Evolutionary conservation across 1,284 basidiomycete species (phyloP), one percentile per base, ranked within the genome.

Genomic region (Inonotus hispidus): DNA sequence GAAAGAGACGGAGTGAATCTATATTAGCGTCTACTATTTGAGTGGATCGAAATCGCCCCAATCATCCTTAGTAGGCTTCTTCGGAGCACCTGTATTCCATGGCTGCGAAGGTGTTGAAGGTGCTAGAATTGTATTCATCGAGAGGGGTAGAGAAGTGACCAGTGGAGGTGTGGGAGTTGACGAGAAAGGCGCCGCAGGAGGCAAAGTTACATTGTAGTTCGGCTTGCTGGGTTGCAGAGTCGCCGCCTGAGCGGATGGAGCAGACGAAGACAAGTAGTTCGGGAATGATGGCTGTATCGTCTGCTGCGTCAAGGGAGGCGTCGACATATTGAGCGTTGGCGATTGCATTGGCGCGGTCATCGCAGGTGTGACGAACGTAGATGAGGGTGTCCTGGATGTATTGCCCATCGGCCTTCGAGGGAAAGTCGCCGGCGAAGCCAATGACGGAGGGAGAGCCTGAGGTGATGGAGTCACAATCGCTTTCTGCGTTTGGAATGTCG

Each of bases 31-130:
- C 41, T 19, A 54, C 39, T 53, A 43, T 41, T 38, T 74, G 49
- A 90, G 73, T 32, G 90, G 90, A 75, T 92, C 90, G 69, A 92
- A 92, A 69, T 90, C 90, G 25, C 82, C 83, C 87, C 87, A 91
- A 63, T 86, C 85, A 65, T 82, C 78, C 66, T 85, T 85, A 37
- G 83, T 77, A 14, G 79, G 70, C 60, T 79, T 81, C 59, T 79
- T 83, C 19, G 75, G 62, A 37, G 77, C 64, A 58, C 66, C 71
- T 52, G 68, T 61, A 19, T 66, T 72, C 74, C 80, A 80, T 5
- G 58, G 19, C 38, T 61, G 59, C 21, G 59, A 21, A 23, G 62
- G 59, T 13, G 43, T 29, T 19, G 46, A 53, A 35, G 62, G 58
- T 14, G 58, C n/a, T 27, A 59, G 23, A 8, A 61, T 53, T 11